Percentiles rank a stretch among this genome's conserved stretches.
Conservation (phyloP, 768 basidiomycete species). For the Chalciporus chontae region DNA sequence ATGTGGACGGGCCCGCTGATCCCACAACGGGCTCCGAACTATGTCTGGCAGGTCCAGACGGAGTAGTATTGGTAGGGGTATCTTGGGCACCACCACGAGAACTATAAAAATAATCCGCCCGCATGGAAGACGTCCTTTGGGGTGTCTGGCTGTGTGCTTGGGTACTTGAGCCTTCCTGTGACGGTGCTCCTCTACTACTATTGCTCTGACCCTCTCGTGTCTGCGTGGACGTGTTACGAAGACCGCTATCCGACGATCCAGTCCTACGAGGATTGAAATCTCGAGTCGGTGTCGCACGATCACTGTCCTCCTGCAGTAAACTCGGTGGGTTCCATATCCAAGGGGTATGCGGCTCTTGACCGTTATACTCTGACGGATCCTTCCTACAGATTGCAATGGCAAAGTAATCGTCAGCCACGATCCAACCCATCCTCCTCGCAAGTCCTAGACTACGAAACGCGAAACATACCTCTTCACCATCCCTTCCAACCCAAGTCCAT, state of each 20-base stretch:
- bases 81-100: slow-evolving; percentile 14
- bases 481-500: slow-evolving; percentile 60
- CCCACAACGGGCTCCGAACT: slow-evolving; percentile 17
- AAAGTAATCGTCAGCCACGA: slow-evolving; percentile 9
- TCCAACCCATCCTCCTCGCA: not conserved
- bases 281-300: slow-evolving; percentile 28
- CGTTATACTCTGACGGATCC: slow-evolving; percentile 32
- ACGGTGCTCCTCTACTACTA: slow-evolving; percentile 7
- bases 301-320: slow-evolving; percentile 28
- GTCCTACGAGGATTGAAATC: slow-evolving; percentile 25
- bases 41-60: slow-evolving; percentile 22
- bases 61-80: not conserved
- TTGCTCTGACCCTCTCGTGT: slow-evolving; percentile 23
- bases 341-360: slow-evolving; percentile 50
- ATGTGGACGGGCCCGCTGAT: slow-evolving; percentile 4
- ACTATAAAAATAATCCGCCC: slow-evolving; percentile 17
- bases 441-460: not conserved
- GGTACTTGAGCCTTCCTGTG: slow-evolving; percentile 10
- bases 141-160: slow-evolving; percentile 22
- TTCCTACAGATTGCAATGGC: slow-evolving; percentile 10
- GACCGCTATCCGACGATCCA: slow-evolving; percentile 19
- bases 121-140: slow-evolving; percentile 15
- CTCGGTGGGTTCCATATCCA: slow-evolving; percentile 70
- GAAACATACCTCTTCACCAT: slow-evolving; percentile 58
- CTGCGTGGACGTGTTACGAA: slow-evolving; percentile 12